Evolutionary conservation across 257 asterid genomes (phyloP).

Genomic region (Salvia hispanica): DNA sequence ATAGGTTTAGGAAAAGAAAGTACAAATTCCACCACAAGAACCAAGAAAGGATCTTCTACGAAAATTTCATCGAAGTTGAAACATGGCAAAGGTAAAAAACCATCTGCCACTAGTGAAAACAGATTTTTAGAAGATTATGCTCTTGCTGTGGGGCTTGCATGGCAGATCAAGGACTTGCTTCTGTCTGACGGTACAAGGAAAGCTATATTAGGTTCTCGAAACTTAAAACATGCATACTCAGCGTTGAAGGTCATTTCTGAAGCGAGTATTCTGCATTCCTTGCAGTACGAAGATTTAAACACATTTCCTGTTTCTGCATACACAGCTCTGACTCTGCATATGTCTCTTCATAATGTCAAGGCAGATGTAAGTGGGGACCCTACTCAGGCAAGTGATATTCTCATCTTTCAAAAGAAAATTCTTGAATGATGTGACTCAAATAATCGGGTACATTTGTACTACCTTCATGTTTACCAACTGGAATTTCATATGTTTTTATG

Average conservation of each 20-base stretch:
- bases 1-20: conserved; percentile 38
- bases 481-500: neutral
- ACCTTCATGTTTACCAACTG: neutral
- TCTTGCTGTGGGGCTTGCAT: conserved; percentile 74
- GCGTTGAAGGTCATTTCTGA: conserved; percentile 78
- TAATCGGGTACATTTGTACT: neutral
- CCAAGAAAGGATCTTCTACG: conserved; percentile 43
- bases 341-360: conserved; percentile 59
- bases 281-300: conserved; percentile 50
- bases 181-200: conserved; percentile 60
- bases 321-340: conserved; percentile 65
- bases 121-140: conserved; percentile 61
- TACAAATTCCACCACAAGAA: conserved; percentile 40
- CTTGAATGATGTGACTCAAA: conserved; percentile 20
- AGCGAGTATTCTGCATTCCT: conserved; percentile 68
- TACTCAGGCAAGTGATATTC: conserved; percentile 60
- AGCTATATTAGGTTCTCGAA: conserved; percentile 51
- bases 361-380: conserved; percentile 37
- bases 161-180: conserved; percentile 92
- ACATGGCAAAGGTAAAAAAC: conserved; percentile 39
- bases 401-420: conserved; percentile 21
- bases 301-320: conserved; percentile 63
- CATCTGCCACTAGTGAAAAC: conserved; percentile 31
- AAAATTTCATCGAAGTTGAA: conserved; percentile 52
- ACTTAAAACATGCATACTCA: conserved; percentile 47